Evolutionary conservation across 23 red algal species (phyloP).

Genomic region (Gracilaria caudata): DNA sequence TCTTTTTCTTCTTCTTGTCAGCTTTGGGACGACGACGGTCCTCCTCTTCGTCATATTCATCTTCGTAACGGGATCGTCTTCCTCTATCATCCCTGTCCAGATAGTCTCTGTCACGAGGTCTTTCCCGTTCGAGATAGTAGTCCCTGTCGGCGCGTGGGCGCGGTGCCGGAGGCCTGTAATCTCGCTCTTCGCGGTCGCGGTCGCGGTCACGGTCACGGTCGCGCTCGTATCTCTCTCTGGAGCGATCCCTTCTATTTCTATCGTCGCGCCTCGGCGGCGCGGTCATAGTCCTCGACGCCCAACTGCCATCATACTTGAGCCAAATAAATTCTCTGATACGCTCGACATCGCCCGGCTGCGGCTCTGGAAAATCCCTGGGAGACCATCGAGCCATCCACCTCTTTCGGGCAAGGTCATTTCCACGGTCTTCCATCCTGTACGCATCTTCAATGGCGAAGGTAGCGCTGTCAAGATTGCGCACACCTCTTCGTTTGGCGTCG

Average conservation of each 20-base stretch:
- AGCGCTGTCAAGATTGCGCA: constrained; percentile 70
- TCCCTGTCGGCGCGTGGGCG: constrained; percentile 26
- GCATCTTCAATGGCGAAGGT: constrained; percentile 81
- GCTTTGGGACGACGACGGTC: constrained; percentile 35
- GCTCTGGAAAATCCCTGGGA: constrained; percentile 77
- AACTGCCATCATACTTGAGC: constrained; percentile 90
- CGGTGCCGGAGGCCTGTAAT: constrained; percentile 43
- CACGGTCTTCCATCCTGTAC: constrained; percentile 74
- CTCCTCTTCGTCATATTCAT: constrained; percentile 54
- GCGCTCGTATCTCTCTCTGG: constrained; percentile 23
- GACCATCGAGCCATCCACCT: constrained; percentile 83
- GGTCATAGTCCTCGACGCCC: constrained; percentile 49
- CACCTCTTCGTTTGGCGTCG: constrained; percentile 73
- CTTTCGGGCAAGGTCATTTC: constrained; percentile 67
- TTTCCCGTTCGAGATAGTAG: no score
- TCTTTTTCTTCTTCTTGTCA: constrained; percentile 78
- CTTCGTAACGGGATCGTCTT: constrained; percentile 50
- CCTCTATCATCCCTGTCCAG: constrained; percentile 34
- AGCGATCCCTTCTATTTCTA: constrained; percentile 6
- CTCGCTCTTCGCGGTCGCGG: constrained; percentile 27
- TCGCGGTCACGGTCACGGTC: constrained; percentile 53
- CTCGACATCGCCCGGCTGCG: constrained; percentile 59
- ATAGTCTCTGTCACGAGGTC: constrained; percentile 38
- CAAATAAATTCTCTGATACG: constrained; percentile 79
- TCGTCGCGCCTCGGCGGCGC: constrained; percentile 28